Evolutionary conservation across 75 land plant genomes (phyloP), one percentile per base, ranked within the genome.

Genomic region (Cunninghamia lanceolata): DNA sequence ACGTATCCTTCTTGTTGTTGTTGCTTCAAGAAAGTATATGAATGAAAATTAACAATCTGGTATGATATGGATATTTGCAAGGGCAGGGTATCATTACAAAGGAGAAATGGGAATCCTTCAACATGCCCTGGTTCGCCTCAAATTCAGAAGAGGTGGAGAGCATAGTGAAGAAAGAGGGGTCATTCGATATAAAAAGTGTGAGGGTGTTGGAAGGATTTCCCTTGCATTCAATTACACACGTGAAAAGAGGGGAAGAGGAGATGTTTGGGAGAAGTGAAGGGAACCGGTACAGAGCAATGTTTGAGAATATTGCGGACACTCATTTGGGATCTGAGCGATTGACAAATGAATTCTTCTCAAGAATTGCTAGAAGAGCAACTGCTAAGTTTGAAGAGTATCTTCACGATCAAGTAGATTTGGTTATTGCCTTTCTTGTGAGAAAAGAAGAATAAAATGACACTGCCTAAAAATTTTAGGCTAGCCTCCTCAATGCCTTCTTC

Each of bases 91-190:
- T n/a, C n/a, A n/a, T n/a, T n/a, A n/a, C n/a, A 91, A 89, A n/a
- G n/a, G n/a, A n/a, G n/a, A n/a, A n/a, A 88, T 40, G 88, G 2
- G 91, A 93, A n/a, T 85, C 90, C 9, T 90, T 89, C 53, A 91
- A 93, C 30, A 82, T 87, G 30, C 88, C 89, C 68, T 90, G 89
- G 32, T 94, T 91, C 75, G 87, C 90, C 53, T 91, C 94, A 66
- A 87, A 78, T 30, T 59, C 42, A 43, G 88, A 90, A 11, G 96
- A 94, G 83, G 36, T 93, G 25, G 87, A 88, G 82, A 86, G 38
- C 76, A 35, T 74, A 11, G 36, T 74, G 14, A 34, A 74, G 15
- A 35, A 15, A 11, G 76, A 34, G 76, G 9, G 30, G 0, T 34
- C 76, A 14, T 73, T 73, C 2, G 14, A 34, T 3, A 34, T 73